phyloP scores from a whole-genome alignment of 2,329 filamentous ascomycete species.

The Arthrobotrys conoides region DNA sequence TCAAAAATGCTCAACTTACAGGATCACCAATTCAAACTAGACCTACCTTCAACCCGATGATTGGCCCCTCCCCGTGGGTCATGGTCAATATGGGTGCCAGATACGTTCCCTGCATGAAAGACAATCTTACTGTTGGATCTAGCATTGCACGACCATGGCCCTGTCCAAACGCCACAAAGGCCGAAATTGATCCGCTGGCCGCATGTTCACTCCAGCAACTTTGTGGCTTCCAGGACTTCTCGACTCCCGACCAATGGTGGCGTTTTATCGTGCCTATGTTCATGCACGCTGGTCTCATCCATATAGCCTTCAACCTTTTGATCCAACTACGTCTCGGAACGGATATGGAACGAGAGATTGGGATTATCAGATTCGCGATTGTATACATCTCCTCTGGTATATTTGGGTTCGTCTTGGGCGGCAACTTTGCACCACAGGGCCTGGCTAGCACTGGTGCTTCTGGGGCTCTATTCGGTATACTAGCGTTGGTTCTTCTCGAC shows the following conservation, averaged over 20 bases:
- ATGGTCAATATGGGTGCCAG: conserved; percentile 97
- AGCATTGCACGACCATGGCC: conserved; percentile 75
- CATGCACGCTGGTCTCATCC: conserved; percentile 91
- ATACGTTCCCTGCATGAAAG: conserved; percentile 95
- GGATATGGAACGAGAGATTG: conserved; percentile 93
- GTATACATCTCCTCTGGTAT: conserved; percentile 94
- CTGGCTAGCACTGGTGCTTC: conserved; percentile 79
- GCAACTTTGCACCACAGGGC: conserved; percentile 87
- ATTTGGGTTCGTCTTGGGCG: conserved; percentile 94
- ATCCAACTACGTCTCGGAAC: conserved; percentile 89
- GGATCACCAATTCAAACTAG: conserved; percentile 72
- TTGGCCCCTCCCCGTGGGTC: conserved; percentile 89
- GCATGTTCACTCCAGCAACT: conserved; percentile 82
- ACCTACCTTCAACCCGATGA: conserved; percentile 95
- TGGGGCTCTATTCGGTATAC: conserved; percentile 89
- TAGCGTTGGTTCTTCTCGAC: conserved; percentile 89
- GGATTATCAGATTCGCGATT: conserved; percentile 86
- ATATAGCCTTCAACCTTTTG: conserved; percentile 95
- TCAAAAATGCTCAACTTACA: conserved; percentile 79
- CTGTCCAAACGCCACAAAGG: conserved; percentile 83
- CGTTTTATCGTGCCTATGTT: conserved; percentile 97
- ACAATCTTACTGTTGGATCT: conserved; percentile 76
- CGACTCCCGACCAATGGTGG: conserved; percentile 91
- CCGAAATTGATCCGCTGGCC: conserved; percentile 68
- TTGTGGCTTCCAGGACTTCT: conserved; percentile 79